Conservation (phyloP, 768 basidiomycete genomes). For the Lyophyllum semitale region DNA sequence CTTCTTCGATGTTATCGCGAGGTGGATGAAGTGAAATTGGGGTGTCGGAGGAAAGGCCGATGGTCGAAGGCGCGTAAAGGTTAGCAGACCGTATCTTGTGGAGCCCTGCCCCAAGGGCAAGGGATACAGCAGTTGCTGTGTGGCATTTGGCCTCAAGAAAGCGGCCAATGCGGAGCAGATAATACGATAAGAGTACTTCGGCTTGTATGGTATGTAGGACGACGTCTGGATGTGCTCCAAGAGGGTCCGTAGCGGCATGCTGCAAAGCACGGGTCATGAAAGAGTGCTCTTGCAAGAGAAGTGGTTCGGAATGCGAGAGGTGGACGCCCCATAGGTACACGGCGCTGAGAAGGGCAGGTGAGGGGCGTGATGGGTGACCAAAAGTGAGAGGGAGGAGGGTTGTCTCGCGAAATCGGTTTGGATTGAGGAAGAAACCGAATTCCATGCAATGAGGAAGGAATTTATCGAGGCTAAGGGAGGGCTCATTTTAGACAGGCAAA, state of each 20-base stretch:
- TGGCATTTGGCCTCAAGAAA: conserved; percentile 63
- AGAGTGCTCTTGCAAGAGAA: conserved; percentile 41
- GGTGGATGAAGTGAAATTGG: conserved; percentile 43
- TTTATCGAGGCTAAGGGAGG: conserved; percentile 49
- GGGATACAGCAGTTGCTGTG: conserved; percentile 51
- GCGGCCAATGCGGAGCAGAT: conserved; percentile 62
- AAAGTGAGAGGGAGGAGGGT: conserved; percentile 51
- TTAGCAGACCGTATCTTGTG: conserved; percentile 46
- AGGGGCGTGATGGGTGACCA: conserved; percentile 47
- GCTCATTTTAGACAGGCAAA: conserved; percentile 10
- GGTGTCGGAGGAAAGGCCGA: conserved; percentile 41
- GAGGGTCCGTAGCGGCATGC: conserved; percentile 45
- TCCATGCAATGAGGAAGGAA: conserved; percentile 60
- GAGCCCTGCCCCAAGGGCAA: conserved; percentile 48
- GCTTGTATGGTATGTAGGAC: conserved; percentile 60
- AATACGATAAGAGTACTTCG: conserved; percentile 65
- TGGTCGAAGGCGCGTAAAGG: conserved; percentile 33
- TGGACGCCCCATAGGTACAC: conserved; percentile 57
- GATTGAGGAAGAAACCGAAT: conserved; percentile 68
- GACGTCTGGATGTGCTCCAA: conserved; percentile 48
- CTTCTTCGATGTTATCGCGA: conserved; percentile 56
- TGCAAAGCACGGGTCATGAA: conserved; percentile 54
- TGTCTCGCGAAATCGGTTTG: conserved; percentile 46
- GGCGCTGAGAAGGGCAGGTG: conserved; percentile 48
- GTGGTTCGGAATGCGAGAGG: conserved; percentile 43